These are phyloP conservation scores for Epichloe coenophiala DNA, from an alignment of 2,329 filamentous ascomycete species.

Conservation along the genomic window DNA sequence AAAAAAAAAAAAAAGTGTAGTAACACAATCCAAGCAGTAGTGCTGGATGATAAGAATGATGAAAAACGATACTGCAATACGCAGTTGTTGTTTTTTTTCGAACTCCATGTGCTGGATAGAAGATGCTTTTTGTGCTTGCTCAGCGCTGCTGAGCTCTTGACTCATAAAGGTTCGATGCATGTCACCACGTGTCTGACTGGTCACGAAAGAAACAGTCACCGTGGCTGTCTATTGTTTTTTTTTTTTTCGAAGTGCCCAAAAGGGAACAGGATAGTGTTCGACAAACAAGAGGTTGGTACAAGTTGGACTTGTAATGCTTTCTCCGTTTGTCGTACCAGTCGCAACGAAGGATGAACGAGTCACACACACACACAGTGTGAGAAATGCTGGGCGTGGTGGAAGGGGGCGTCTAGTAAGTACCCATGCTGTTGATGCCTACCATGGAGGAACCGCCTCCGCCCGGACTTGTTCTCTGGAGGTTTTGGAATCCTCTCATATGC, in stretches of 20 bases:
- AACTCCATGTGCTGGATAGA: background rate
- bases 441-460: slow-evolving; percentile 16
- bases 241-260: background rate
- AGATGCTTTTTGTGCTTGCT: background rate
- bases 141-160: background rate
- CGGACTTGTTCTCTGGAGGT: slow-evolving; percentile 30
- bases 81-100: background rate
- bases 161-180: background rate
- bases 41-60: background rate
- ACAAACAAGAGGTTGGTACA: background rate
- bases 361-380: background rate
- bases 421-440: slow-evolving; percentile 16
- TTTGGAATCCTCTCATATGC: slow-evolving; percentile 31
- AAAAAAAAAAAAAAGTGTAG: background rate
- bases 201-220: background rate
- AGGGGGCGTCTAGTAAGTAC: background rate
- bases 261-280: background rate
- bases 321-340: background rate
- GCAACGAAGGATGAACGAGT: background rate
- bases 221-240: background rate
- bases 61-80: background rate
- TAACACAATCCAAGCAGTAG: background rate
- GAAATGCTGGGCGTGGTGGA: background rate
- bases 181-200: background rate
- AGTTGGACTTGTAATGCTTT: background rate